Base-by-base conservation (phyloP, 768 basidiomycete species). In the Daedaleopsis nitida region DNA sequence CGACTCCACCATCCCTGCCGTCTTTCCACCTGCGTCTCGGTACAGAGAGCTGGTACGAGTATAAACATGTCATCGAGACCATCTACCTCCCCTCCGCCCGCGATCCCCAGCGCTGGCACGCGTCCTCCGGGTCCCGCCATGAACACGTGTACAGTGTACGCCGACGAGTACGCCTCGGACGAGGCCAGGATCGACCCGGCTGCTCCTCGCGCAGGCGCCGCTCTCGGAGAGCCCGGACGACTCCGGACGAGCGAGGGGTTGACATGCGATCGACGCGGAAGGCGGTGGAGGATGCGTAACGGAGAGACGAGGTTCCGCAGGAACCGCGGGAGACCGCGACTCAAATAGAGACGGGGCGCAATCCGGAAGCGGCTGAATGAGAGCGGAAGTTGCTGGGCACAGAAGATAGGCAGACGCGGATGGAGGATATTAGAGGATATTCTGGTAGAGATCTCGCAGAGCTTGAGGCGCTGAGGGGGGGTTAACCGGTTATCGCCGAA, bases 401-500 rank as follows among this genome's bases (percentile, higher is more conserved):
- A 27, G 83, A 84, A 59, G 70, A 70, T 59, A 66, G 73, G 54
- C 83, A 85, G 68, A 68, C 75, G 61, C 73, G 83, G 56, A 83
- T 84, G 39, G 82, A 84, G 66, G 75, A n/a, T n/a, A n/a, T n/a
- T n/a, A n/a, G n/a, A n/a, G n/a, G n/a, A 76, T 1, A 55, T 85
- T 53, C 73, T 85, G 44, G 49, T 76, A 19, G 72, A 75, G 49
- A 67, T 80, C 21, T 38, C 59, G 39, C 32, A 19, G 42, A 55
- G 58, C 53, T 17, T 66, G 47, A 47, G 50, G 34, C 50, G 19
- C 43, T 47, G 42, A 21, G 27, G 27, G 27, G n/a, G n/a, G 27
- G 27, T 32, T 32, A 32, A 32, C 27, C 27, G 27, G 27, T 32
- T 32, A n/a, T n/a, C n/a, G n/a, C n/a, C n/a, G n/a, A n/a, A n/a